Evolutionary conservation across 129 eudicot species (phyloP).

Genomic region (Escallonia herrerae): DNA sequence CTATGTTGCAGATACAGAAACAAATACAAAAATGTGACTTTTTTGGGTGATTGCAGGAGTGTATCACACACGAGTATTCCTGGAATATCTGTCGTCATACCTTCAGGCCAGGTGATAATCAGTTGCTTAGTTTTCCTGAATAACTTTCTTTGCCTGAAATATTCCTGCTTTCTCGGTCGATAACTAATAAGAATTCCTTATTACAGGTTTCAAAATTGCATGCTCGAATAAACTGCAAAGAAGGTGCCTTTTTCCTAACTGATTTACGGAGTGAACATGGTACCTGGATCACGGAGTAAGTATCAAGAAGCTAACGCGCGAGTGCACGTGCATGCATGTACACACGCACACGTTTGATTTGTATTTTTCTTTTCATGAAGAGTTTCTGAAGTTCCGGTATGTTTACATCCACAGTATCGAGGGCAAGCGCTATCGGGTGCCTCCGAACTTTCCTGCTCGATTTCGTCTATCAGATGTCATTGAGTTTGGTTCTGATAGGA

Average conservation of each 20-base stretch:
- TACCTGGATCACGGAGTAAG: conserved; percentile 86
- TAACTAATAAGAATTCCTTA: neutral
- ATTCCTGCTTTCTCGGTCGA: conserved; percentile 1
- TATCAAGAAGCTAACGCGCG: neutral
- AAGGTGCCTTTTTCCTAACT: conserved; percentile 73
- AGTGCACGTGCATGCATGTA: no score
- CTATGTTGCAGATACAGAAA: no score
- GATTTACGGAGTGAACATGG: conserved; percentile 89
- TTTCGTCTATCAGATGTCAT: conserved; percentile 72
- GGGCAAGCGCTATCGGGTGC: conserved; percentile 61
- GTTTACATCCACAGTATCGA: conserved; percentile 48
- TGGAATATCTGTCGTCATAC: conserved; percentile 56
- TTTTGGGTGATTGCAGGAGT: conserved; percentile 46
- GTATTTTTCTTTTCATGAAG: neutral
- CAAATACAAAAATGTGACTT: neutral
- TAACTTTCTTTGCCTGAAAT: neutral
- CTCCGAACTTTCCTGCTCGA: conserved; percentile 80
- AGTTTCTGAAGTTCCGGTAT: neutral
- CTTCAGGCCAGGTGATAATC: conserved; percentile 61
- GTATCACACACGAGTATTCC: conserved; percentile 49
- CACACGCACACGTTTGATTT: neutral
- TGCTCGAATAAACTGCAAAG: conserved; percentile 77
- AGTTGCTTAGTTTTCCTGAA: conserved; percentile 3
- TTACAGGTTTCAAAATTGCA: conserved; percentile 74
- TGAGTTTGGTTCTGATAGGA: conserved; percentile 71